Base-by-base conservation (phyloP, 306 rosid genomes). In the Fragaria nilgerrensis region DNA sequence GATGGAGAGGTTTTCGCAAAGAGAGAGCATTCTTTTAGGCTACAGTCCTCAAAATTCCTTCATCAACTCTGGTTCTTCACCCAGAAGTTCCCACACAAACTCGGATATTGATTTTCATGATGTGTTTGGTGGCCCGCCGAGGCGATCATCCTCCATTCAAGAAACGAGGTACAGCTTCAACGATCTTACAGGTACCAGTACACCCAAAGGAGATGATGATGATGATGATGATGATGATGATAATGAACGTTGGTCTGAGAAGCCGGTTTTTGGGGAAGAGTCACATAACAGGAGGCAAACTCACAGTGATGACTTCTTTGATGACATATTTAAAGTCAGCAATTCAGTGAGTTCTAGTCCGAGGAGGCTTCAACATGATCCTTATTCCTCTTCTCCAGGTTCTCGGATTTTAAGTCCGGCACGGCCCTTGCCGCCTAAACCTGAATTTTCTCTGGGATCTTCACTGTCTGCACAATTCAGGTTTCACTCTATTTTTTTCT, bases 51-150 rank as follows among this genome's bases (percentile, higher is more conserved):
- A 70, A 48, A 80, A 84, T 50, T n/a, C 88, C 5, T 78, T 77
- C 43, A 77, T 82, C 10, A 80, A 73, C 74, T 79, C 90, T 11
- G 69, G 78, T 70, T 78, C 88, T 77, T 70, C 86, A 12, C 47
- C 85, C 6, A 65, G 45, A 8, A 75, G 83, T 8, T 74, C 92
- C 3, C 29, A 36, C 75, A 80, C 86, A 55, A 80, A 74, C 61
- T 84, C 89, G 5, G 97, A 89, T 27, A 82, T 89, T 23, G 99
- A 96, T 83, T 96, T 96, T 56, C 70, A 82, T 63, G 99, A 91
- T 52, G 98, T 96, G 61, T 96, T 92, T 23, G 96, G 99, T 0
- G 99, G 99, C 0, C 99, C 99, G 3, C 99, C 98, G 4, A 84
- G 90, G 75, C 81, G 92, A 61, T 85, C 90, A 5, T 90, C 97